phyloP scores from a whole-genome alignment of 2,329 filamentous ascomycete genomes.

The Drechmeria coniospora region DNA sequence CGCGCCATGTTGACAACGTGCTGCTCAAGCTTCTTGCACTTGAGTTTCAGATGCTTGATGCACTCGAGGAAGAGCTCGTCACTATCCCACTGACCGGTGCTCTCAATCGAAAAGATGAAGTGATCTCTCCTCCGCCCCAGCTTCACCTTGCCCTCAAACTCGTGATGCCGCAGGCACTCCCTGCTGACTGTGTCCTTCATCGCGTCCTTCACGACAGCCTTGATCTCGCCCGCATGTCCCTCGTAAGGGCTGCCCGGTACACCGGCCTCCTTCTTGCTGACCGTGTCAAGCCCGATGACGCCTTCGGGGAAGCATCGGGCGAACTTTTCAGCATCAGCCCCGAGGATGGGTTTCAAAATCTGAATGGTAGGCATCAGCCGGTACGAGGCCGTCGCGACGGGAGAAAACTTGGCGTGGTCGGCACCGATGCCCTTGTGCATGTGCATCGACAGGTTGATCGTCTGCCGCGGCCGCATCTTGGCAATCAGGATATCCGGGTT shows the following conservation, averaged over 20 bases:
- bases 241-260: constrained; percentile 49
- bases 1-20: constrained; percentile 52
- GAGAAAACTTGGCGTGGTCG: constrained; percentile 95
- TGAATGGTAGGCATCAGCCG: constrained; percentile 76
- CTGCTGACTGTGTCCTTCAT: constrained; percentile 93
- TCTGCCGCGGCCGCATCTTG: constrained; percentile 83
- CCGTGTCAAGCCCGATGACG: constrained; percentile 65
- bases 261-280: constrained; percentile 51
- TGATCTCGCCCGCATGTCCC: constrained; percentile 61
- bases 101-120: constrained; percentile 95
- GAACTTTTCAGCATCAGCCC: constrained; percentile 78
- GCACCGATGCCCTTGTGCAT: constrained; percentile 87
- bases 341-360: constrained; percentile 72
- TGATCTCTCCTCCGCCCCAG: constrained; percentile 82
- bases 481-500: constrained; percentile 90
- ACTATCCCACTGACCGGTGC: constrained; percentile 86
- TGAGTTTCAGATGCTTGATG: constrained; percentile 69
- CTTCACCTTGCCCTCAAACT: constrained; percentile 93
- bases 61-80: constrained; percentile 88
- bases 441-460: constrained; percentile 75
- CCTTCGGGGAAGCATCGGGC: constrained; percentile 75
- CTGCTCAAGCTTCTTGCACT: constrained; percentile 60
- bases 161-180: constrained; percentile 78
- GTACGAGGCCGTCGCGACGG: constrained; percentile 89
- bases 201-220: constrained; percentile 74